Evolutionary conservation across 768 basidiomycete genomes (phyloP).

Genomic region (Lactarius akahatsu): DNA sequence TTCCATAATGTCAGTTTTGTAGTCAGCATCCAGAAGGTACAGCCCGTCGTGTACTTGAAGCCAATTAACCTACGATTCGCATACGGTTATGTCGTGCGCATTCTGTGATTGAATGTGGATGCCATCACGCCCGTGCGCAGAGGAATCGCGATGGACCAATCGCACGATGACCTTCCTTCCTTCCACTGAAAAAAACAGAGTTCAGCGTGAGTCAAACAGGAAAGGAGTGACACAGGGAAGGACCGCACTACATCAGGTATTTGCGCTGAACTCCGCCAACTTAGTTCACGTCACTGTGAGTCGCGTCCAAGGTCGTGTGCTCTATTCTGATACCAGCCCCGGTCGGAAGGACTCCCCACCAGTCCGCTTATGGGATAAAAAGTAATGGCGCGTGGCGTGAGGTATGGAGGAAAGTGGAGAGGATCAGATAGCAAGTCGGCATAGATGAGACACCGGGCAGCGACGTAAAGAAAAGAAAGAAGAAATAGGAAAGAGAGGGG

Average conservation of each 20-base stretch:
- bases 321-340: conserved; percentile 47
- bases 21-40: conserved; percentile 60
- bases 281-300: conserved; percentile 61
- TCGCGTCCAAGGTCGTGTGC: conserved; percentile 43
- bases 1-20: conserved; percentile 62
- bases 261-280: conserved; percentile 43
- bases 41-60: conserved; percentile 54
- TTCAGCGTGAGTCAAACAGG: not conserved
- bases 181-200: conserved; percentile 34
- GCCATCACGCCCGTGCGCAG: conserved; percentile 52
- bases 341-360: conserved; percentile 42
- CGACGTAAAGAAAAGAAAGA: conserved; percentile 31
- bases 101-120: conserved; percentile 49
- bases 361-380: conserved; percentile 14
- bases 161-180: conserved; percentile 52
- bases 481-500: conserved; percentile 17
- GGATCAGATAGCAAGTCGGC: conserved; percentile 36
- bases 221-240: not conserved
- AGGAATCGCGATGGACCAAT: conserved; percentile 35
- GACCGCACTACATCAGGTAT: conserved; percentile 36
- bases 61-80: conserved; percentile 42
- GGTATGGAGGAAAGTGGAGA: conserved; percentile 11
- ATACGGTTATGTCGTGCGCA: conserved; percentile 41
- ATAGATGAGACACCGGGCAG: conserved; percentile 31
- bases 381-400: conserved; percentile 2